Percentiles rank a stretch among this genome's conserved stretches.
Conservation (phyloP, 1,139 yeast genomes). For the Diutina pseudorugosa region DNA sequence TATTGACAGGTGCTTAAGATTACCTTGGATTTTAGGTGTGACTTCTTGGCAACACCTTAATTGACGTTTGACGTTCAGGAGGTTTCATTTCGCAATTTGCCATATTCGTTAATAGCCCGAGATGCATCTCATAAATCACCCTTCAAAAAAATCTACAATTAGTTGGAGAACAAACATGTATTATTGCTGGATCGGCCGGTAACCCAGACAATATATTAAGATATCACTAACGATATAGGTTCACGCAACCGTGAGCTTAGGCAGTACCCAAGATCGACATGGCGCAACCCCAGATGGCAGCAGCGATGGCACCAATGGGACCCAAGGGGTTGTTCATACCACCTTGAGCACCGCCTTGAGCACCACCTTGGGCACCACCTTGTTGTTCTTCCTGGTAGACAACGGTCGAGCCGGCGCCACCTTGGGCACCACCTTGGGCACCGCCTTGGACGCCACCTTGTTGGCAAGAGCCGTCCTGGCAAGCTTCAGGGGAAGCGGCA, state of each 20-base stretch:
- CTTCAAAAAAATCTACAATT: too few species aligned
- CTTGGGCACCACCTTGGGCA: background rate
- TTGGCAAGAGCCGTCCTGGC: background rate
- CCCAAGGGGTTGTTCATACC: constrained; percentile 1
- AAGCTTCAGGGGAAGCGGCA: background rate
- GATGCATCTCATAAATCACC: too few species aligned
- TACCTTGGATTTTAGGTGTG: too few species aligned
- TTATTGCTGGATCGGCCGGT: background rate
- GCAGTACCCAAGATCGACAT: background rate
- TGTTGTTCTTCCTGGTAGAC: too few species aligned
- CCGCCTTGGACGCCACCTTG: background rate
- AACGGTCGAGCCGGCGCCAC: too few species aligned
- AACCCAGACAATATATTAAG: background rate
- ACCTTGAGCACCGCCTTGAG: background rate
- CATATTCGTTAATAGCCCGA: too few species aligned
- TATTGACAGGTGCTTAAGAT: too few species aligned
- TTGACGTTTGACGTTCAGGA: too few species aligned
- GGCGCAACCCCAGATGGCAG: constrained; percentile 2
- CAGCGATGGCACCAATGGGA: constrained; percentile 1
- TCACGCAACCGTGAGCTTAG: too few species aligned
- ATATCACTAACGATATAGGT: too few species aligned
- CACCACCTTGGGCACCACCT: background rate
- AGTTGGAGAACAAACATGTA: background rate
- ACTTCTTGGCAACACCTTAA: too few species aligned
- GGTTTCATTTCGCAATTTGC: too few species aligned